Evolutionary conservation across 306 rosid species (phyloP), one percentile per base, ranked within the genome.

Genomic region (Vicia faba): DNA sequence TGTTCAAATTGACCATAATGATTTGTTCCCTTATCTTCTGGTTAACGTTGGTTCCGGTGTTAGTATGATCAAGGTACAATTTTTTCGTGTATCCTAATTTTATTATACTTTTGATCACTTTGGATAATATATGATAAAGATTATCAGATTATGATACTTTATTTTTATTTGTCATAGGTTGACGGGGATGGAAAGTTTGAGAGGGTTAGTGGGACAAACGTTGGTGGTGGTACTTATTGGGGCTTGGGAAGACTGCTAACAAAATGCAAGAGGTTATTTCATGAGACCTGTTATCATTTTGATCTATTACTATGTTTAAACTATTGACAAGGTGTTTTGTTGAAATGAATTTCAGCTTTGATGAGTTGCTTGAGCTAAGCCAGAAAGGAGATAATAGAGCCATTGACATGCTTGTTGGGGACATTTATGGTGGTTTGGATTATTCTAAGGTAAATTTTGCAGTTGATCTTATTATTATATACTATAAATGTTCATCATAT

Each of bases 201-300:
- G 83, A 83, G 99, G 73, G 81, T 95, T 61, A 95, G 99, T 78
- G 99, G 99, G 50, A 95, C 99, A 75, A 95, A 95, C 84, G 99
- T 95, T 70, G 99, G 99, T 78, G 99, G 99, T 7, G 99, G 99
- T 55, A 95, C 99, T 46, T 95, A 95, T 35, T 95, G 99, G 97
- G 99, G 99, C 33, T 77, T 95, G 85, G 99, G 99, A 73, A 88
- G 85, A 81, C 82, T 95, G 70, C 75, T 95, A 77, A 95, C 99
- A 39, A 95, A 90, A 82, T 90, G 99, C 97, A 90, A 88, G 69
- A 95, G 96, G 98, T 89, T 69, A 75, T 65, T 73, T 70, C 25
- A 43, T 50, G 41, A 28, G n/a, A 45, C 61, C 69, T 16, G 4
- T 43, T 64, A 29, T 61, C 68, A 59, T 48, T 65, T 78, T 54